Percentiles rank a stretch among this genome's conserved stretches.
Evolutionary conservation across 2,329 filamentous ascomycete genomes (phyloP).

Genomic region (Knoxdaviesia proteae): DNA sequence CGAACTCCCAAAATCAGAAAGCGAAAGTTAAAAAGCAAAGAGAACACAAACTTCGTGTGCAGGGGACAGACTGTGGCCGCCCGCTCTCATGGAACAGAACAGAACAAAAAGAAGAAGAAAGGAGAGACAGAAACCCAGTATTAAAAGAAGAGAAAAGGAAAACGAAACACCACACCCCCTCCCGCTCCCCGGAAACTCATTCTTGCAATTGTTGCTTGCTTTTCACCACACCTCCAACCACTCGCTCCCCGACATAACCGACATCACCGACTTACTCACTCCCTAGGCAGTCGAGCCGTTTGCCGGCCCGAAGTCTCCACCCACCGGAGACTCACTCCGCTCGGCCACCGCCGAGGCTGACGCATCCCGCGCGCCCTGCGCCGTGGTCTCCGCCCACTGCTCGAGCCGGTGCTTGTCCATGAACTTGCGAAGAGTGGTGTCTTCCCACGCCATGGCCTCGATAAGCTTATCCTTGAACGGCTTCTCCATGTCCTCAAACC

Average conservation of each 20-base stretch:
- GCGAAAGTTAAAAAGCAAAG: background rate
- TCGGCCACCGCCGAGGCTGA: no score
- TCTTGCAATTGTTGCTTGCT: no score
- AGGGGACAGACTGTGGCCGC: no score
- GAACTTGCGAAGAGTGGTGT: slow-evolving; percentile 40
- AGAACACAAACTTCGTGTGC: background rate
- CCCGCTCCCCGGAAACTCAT: no score
- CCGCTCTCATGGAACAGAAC: background rate
- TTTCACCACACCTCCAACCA: no score
- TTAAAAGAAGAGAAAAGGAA: slow-evolving; percentile 3
- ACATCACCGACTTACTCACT: no score
- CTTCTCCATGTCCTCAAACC: slow-evolving; percentile 37
- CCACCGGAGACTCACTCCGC: no score
- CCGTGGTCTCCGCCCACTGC: slow-evolving; percentile 35
- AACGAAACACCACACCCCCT: background rate
- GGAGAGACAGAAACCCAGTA: slow-evolving; percentile 1
- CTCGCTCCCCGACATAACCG: no score
- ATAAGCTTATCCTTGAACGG: slow-evolving; percentile 45
- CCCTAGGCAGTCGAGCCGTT: no score
- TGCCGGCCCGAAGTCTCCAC: no score
- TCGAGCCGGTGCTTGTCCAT: slow-evolving; percentile 49
- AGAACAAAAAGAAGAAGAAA: slow-evolving; percentile 1
- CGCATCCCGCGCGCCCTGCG: no score
- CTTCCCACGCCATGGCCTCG: slow-evolving; percentile 53
- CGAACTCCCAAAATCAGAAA: background rate